Percentiles rank a stretch among this genome's conserved stretches.
These are phyloP conservation scores for Vigna angularis DNA, from an alignment of 306 rosid species.

Conservation along the genomic window DNA sequence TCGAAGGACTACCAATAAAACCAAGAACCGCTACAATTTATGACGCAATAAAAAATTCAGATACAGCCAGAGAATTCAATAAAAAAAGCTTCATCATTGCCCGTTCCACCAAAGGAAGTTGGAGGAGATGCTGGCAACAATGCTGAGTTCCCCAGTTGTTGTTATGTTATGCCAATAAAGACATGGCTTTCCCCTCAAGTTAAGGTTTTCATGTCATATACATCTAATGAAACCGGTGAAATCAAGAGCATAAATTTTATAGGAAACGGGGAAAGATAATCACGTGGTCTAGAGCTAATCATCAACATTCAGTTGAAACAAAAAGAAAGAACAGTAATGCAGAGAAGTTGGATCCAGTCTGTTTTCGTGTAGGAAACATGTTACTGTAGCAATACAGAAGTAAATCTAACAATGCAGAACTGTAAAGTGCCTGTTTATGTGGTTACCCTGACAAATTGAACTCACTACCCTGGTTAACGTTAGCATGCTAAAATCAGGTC, in stretches of 20 bases:
- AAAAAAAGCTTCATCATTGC: too few relatives aligned
- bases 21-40: not conserved
- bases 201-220: not conserved
- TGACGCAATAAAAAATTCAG: too few relatives aligned
- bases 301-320: not conserved
- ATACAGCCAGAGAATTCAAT: too few relatives aligned
- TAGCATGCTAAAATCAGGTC: conserved; percentile 37
- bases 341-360: not conserved
- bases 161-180: too few relatives aligned
- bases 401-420: conserved; percentile 7
- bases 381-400: conserved; percentile 17
- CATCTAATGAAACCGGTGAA: not conserved
- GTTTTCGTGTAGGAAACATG: not conserved
- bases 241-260: not conserved
- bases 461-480: conserved; percentile 17
- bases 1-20: too few relatives aligned
- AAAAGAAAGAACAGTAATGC: not conserved
- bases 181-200: too few relatives aligned
- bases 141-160: too few relatives aligned
- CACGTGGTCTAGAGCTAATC: not conserved
- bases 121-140: too few relatives aligned
- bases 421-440: conserved; percentile 4
- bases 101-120: too few relatives aligned
- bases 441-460: conserved; percentile 26
- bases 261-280: not conserved